Evolutionary conservation across 2,329 filamentous ascomycete genomes (phyloP), one percentile per base, ranked within the genome.

Genomic region (Aureobasidium musti): DNA sequence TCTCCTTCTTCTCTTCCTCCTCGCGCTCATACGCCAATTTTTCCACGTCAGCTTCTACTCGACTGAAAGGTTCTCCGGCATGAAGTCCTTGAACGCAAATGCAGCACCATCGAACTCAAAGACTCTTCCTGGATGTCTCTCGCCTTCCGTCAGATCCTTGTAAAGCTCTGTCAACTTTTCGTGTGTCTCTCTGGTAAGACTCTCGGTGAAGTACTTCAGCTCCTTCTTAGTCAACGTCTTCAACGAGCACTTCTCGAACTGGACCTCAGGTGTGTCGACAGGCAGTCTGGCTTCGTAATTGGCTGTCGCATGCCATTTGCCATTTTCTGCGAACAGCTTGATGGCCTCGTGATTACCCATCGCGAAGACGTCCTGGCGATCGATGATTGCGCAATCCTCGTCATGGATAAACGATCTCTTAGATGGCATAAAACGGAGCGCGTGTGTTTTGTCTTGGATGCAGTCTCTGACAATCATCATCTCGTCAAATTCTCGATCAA

Each of bases 91-190:
- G 43, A 49, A 61, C 2, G 41, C 11, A 17, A 61, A 61, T 6
- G 57, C 19, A 17, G 43, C 57, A n/a, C 57, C 30, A 3, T 35
- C 57, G 39, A 61, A 61, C 30, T 61, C 57, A 26, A 61, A 61
- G 4, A 47, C n/a, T n/a, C 57, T 61, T 23, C 41, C 57, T 11
- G 43, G 30, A 5, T 61, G 28, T 23, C 57, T 49, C 28, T 49
- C 21, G 7, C 11, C 41, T 37, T 49, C 57, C 2, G 41, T 61
- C 57, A 61, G 28, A 37, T 61, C 41, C 28, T 49, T 14, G 17
- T 35, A 28, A 11, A 61, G 57, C 1, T 19, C n/a, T 19, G 8
- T 4, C n/a, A 37, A 26, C 43, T 49, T 49, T 19, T 35, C n/a
- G 26, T 49, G 23, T 11, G 1, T 23, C 43, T 61, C 43, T 17